phyloP scores from a whole-genome alignment of 768 basidiomycete species.

The Mycena leptocephala region DNA sequence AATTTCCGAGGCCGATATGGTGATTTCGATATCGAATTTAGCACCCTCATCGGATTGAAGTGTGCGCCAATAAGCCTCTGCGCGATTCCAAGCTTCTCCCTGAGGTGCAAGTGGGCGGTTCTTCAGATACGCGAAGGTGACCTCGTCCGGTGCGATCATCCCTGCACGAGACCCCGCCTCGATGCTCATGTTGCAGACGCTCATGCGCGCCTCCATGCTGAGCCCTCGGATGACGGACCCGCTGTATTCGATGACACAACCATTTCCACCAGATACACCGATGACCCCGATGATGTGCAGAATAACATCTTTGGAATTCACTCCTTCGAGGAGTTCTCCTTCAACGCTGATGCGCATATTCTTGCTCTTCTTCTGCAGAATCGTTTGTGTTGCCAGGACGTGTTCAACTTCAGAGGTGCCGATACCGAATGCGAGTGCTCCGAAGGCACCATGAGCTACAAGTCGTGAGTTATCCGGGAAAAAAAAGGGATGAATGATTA shows the following conservation, averaged over 20 bases:
- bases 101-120: constrained; percentile 87
- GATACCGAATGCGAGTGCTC: constrained; percentile 93
- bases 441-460: constrained; percentile 92
- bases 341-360: constrained; percentile 95
- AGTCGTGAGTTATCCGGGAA: background rate
- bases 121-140: constrained; percentile 88
- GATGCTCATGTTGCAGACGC: constrained; percentile 95
- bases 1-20: constrained; percentile 87
- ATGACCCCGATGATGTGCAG: constrained; percentile 92
- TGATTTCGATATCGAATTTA: constrained; percentile 86
- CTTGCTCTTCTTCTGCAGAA: constrained; percentile 91
- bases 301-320: constrained; percentile 92
- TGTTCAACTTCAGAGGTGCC: constrained; percentile 96
- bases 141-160: constrained; percentile 92
- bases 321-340: constrained; percentile 84
- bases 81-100: constrained; percentile 88
- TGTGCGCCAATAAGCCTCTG: constrained; percentile 88
- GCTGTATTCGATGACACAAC: constrained; percentile 91
- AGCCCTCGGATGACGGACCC: constrained; percentile 89
- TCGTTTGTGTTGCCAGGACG: constrained; percentile 92
- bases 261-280: constrained; percentile 92
- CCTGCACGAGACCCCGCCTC: constrained; percentile 94
- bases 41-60: constrained; percentile 87
- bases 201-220: constrained; percentile 94
- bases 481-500: constrained; percentile 51